A percentile compares a stretch with the other conserved stretches of the same genome.
phyloP scores from a whole-genome alignment of 1,284 basidiomycete species.

The Austroboletus novae-zelandiae region DNA sequence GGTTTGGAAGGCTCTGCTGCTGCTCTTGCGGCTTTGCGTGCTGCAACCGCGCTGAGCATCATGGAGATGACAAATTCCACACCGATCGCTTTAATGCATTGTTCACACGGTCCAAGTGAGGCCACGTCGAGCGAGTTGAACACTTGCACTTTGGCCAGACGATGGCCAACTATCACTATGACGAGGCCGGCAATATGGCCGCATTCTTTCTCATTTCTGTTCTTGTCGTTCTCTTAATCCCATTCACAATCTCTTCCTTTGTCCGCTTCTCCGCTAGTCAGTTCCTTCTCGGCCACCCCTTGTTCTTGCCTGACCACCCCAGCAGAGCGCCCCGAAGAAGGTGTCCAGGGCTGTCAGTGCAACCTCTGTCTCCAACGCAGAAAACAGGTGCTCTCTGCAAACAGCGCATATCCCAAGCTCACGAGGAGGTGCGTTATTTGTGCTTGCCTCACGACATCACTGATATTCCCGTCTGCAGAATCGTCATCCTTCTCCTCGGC shows the following conservation, averaged over 20 bases:
- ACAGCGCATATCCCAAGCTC: constrained; percentile 41
- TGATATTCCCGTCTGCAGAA: constrained; percentile 33
- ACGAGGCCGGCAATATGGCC: constrained; percentile 87
- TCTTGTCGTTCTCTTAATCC: constrained; percentile 77
- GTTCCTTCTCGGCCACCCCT: not conserved
- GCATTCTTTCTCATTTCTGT: constrained; percentile 88
- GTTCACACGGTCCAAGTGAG: constrained; percentile 8
- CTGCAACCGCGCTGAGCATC: constrained; percentile 31
- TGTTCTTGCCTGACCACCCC: not conserved
- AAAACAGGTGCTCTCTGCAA: constrained; percentile 42
- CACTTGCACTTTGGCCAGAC: not conserved
- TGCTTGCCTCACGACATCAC: not conserved
- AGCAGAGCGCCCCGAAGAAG: constrained; percentile 31
- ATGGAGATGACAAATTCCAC: too few relatives aligned
- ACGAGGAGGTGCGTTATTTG: constrained; percentile 41
- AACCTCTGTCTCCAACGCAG: constrained; percentile 61
- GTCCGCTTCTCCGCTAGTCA: constrained; percentile 39
- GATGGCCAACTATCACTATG: constrained; percentile 84
- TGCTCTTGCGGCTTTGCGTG: constrained; percentile 22
- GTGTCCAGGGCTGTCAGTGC: constrained; percentile 60
- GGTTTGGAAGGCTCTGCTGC: constrained; percentile 14
- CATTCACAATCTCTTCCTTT: constrained; percentile 61
- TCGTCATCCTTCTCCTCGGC: constrained; percentile 62
- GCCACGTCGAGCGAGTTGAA: not conserved
- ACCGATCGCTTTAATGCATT: too few relatives aligned